Base-by-base conservation (phyloP, 495 filamentous ascomycete species). In the Cenococcum geophilum region DNA sequence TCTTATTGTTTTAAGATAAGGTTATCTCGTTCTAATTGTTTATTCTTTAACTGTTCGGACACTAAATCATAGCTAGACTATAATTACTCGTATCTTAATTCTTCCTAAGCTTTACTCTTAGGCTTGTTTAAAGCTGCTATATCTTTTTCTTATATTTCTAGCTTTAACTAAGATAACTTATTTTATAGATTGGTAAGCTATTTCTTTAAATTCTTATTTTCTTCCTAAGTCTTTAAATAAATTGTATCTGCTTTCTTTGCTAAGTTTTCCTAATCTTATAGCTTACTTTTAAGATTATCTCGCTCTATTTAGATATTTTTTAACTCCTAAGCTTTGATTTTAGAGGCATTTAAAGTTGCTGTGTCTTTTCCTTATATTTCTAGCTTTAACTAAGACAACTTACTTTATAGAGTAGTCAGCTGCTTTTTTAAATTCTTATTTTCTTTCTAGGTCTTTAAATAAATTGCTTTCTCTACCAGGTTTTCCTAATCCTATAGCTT, bases 141-240 rank as follows among this genome's bases (percentile, higher is more conserved):
- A 14, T 14, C 14, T 14, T 40, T 40, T 8, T 14, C 36, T 40
- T 40, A 8, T 40, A 40, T 40, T 40, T 40, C 14, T 40, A 40
- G 14, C 36, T 40, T 40, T 40, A 40, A 14, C 36, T 40, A 40
- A 40, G 36, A 8, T 40, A 40, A 40, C 36, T 40, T 40, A 40
- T 14, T 14, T 14, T 40, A 14, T 14, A 49, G 20, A 5, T n/a
- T 6, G 6, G 45, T 20, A 20, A 49, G 45, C 45, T 22, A 18
- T 6, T 49, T 22, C 20, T 49, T 49, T 20, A 49, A 22, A 16
- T 6, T 49, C 9, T 49, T 49, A 49, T 49, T 49, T 20, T 49
- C 20, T 10, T 49, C 5, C 45, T 49, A 49, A 20, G 45, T 49
- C 5, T 49, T 49, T 49, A 49, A 49, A 49, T 49, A 49, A n/a